Evolutionary conservation across 352 stramenopile species (phyloP).

Genomic region (Phytophthora pini): DNA sequence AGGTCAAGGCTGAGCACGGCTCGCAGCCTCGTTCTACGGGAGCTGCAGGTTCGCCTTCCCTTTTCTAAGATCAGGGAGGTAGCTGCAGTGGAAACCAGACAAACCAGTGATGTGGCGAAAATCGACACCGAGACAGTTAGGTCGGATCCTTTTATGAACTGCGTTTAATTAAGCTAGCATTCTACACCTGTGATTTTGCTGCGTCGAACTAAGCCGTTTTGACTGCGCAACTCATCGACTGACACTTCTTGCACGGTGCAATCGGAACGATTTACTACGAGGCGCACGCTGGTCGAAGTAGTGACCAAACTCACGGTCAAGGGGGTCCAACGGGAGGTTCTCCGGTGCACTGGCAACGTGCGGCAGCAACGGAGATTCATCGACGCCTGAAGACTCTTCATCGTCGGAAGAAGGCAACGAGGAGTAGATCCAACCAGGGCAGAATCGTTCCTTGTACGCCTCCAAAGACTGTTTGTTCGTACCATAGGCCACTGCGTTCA

Average conservation of each 20-base stretch:
- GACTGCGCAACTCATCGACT: slow-evolving; percentile 12
- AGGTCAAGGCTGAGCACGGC: slow-evolving; percentile 63
- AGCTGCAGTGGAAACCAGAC: slow-evolving; percentile 4
- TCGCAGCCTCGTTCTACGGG: slow-evolving; percentile 28
- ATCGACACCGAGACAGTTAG: slow-evolving; percentile 27
- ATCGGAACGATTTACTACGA: slow-evolving; percentile 21
- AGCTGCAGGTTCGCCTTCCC: slow-evolving; percentile 56
- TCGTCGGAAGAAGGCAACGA: slow-evolving; percentile 72
- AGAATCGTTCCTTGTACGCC: slow-evolving; percentile 76
- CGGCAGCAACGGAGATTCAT: slow-evolving; percentile 47
- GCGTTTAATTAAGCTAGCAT: slow-evolving; percentile 36
- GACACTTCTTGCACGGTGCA: slow-evolving; percentile 17
- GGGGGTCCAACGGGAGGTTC: slow-evolving; percentile 24
- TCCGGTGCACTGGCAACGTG: slow-evolving; percentile 13
- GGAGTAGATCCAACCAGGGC: slow-evolving; percentile 64
- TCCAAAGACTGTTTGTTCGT: slow-evolving; percentile 79
- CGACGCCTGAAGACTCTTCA: slow-evolving; percentile 64
- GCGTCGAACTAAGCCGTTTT: not conserved
- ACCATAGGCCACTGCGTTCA: slow-evolving; percentile 73
- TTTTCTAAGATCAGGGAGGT: slow-evolving; percentile 56
- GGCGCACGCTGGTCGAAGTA: slow-evolving; percentile 38
- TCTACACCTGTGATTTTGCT: slow-evolving; percentile 18
- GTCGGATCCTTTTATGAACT: slow-evolving; percentile 31
- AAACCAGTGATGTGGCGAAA: slow-evolving; percentile 15
- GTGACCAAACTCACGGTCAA: slow-evolving; percentile 50